These are phyloP conservation scores for Yamadazyma paraphyllophila DNA, from an alignment of 805 yeast species.

Conservation along the genomic window DNA sequence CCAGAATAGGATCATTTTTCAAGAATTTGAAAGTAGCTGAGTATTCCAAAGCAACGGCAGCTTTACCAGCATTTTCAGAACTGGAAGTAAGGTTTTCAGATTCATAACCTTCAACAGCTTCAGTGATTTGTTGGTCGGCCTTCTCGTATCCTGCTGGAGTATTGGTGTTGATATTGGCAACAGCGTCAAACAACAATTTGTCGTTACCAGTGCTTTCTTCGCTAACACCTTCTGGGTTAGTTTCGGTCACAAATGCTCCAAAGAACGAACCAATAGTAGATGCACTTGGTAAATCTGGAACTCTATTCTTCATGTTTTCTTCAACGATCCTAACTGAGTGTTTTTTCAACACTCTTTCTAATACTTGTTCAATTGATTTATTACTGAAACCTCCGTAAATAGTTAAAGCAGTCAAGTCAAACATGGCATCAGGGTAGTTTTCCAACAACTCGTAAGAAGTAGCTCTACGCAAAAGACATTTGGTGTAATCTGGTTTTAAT, in stretches of 20 bases:
- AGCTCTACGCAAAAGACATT: slow-evolving; percentile 92
- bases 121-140: slow-evolving; percentile 57
- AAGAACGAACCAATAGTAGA: slow-evolving; percentile 83
- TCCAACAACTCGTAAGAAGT: slow-evolving; percentile 84
- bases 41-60: slow-evolving; percentile 77
- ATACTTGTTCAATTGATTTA: slow-evolving; percentile 69
- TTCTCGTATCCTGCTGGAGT: slow-evolving; percentile 59
- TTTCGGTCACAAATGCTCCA: slow-evolving; percentile 71
- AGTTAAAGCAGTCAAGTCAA: slow-evolving; percentile 86
- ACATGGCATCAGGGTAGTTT: slow-evolving; percentile 78
- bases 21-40: slow-evolving; percentile 80
- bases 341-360: slow-evolving; percentile 83
- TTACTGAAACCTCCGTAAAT: slow-evolving; percentile 81
- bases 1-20: slow-evolving; percentile 66
- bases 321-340: slow-evolving; percentile 74
- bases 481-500: slow-evolving; percentile 85
- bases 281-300: slow-evolving; percentile 70
- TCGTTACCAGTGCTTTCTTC: slow-evolving; percentile 61
- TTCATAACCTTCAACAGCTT: slow-evolving; percentile 54
- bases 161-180: slow-evolving; percentile 51
- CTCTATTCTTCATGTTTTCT: slow-evolving; percentile 51
- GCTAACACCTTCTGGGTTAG: slow-evolving; percentile 46
- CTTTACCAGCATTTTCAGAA: slow-evolving; percentile 40
- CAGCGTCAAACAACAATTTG: slow-evolving; percentile 61
- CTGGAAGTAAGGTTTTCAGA: slow-evolving; percentile 29